Conservation (phyloP, 2,329 filamentous ascomycete species). For the Ceratocystis ficicola region DNA sequence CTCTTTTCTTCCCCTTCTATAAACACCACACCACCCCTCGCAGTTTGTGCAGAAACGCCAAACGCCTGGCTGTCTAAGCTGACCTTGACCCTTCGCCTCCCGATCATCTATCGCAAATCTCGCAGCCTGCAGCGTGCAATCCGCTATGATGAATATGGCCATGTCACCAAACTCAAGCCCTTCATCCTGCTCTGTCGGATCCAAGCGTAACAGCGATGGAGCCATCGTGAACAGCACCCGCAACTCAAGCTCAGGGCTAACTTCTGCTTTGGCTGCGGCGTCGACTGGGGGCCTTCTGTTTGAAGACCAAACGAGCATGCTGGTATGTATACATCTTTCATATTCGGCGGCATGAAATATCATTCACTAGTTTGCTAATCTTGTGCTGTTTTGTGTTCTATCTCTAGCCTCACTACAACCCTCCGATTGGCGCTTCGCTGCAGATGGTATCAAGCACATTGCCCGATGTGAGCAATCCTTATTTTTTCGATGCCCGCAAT, state of each 20-base stretch:
- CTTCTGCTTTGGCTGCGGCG: background rate
- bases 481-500: background rate
- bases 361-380: background rate
- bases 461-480: background rate
- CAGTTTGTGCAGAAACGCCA: conserved; percentile 16
- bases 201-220: conserved; percentile 21
- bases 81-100: background rate
- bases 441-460: background rate
- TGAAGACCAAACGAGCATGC: background rate
- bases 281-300: background rate
- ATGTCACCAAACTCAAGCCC: conserved; percentile 10
- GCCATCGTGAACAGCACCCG: background rate
- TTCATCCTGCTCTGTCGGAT: conserved; percentile 10
- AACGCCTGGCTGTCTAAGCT: background rate
- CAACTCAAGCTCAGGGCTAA: background rate
- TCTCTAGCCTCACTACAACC: background rate
- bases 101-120: background rate
- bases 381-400: background rate
- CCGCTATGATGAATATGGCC: conserved; percentile 5
- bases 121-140: background rate
- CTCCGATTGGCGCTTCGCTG: background rate
- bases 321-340: conserved; percentile 9
- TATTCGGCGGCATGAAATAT: background rate
- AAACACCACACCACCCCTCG: conserved; percentile 2
- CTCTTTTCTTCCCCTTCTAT: background rate